Evolutionary conservation across 805 yeast genomes (phyloP).

Genomic region (Scheffersomyces lignosus): DNA sequence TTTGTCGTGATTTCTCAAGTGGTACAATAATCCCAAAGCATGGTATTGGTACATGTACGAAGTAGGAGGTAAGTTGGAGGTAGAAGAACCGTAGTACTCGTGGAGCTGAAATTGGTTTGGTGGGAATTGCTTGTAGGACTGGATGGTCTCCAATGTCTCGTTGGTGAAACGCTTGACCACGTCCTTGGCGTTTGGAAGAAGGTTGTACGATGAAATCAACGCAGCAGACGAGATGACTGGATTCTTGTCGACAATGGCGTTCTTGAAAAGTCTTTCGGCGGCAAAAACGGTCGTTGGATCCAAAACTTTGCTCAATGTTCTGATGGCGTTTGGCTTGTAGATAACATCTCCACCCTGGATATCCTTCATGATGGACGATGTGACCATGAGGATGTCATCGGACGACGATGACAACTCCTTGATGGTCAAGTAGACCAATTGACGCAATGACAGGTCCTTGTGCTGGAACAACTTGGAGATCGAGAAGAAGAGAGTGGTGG

Average conservation of each 20-base stretch:
- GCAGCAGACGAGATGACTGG: conserved; percentile 94
- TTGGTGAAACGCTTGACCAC: conserved; percentile 92
- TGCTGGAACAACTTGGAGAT: conserved; percentile 94
- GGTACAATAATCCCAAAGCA: conserved; percentile 87
- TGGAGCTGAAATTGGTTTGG: conserved; percentile 50
- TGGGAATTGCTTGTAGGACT: conserved; percentile 57
- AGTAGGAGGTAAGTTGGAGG: conserved; percentile 57
- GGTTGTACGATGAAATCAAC: conserved; percentile 83
- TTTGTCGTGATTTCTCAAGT: conserved; percentile 84
- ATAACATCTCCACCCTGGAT: conserved; percentile 84
- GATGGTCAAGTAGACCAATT: conserved; percentile 89
- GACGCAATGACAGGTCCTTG: conserved; percentile 83
- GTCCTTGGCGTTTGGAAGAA: conserved; percentile 85
- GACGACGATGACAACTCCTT: conserved; percentile 85
- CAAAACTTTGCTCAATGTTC: conserved; percentile 85
- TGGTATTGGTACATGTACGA: conserved; percentile 91
- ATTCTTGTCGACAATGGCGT: conserved; percentile 87
- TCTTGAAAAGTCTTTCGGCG: conserved; percentile 88
- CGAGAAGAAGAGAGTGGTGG: conserved; percentile 89
- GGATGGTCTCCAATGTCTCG: conserved; percentile 90
- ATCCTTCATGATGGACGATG: conserved; percentile 97
- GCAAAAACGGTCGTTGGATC: conserved; percentile 91
- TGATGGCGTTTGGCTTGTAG: conserved; percentile 91
- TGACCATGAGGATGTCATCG: conserved; percentile 94
- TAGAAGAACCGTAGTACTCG: conserved; percentile 55